phyloP scores from a whole-genome alignment of 192 early-diverging fungal species.

The Linnemannia schmuckeri region DNA sequence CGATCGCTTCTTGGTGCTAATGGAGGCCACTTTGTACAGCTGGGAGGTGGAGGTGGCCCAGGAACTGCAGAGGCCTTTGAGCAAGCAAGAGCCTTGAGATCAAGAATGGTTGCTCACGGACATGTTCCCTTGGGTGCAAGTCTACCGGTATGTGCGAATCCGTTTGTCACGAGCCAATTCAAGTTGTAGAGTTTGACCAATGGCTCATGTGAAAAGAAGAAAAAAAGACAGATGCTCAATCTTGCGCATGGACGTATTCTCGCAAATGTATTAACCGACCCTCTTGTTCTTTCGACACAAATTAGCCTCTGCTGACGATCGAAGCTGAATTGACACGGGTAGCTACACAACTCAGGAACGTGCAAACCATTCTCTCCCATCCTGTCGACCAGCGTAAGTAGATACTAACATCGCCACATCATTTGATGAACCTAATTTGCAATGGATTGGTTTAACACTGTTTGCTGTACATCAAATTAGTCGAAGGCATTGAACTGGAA shows the following conservation, averaged over 20 bases:
- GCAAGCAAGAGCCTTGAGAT: conserved; percentile 16
- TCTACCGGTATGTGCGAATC: conserved; percentile 24
- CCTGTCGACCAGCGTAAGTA: conserved; percentile 42
- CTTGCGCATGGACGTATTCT: not conserved
- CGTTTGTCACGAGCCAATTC: conserved; percentile 14
- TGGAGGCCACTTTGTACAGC: conserved; percentile 1
- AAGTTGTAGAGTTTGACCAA: not conserved
- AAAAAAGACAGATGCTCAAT: not conserved
- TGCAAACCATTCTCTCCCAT: conserved; percentile 44
- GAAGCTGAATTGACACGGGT: conserved; percentile 47
- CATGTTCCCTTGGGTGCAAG: conserved; percentile 36
- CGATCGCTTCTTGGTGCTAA: conserved; percentile 25
- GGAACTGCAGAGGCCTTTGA: conserved; percentile 8
- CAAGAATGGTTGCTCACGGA: conserved; percentile 17
- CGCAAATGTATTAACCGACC: not conserved
- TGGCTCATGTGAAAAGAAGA: conserved; percentile 40
- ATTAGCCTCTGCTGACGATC: conserved; percentile 45
- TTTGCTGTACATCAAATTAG: not conserved
- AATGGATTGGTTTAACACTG: not conserved
- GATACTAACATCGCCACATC: not conserved
- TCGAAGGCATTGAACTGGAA: conserved; percentile 33
- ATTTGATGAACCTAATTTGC: not conserved
- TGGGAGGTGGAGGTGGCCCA: conserved; percentile 16
- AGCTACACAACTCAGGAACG: conserved; percentile 42
- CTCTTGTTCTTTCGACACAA: not conserved